Conservation (phyloP, 2,329 filamentous ascomycete species). For the Cercospora brassicicola region DNA sequence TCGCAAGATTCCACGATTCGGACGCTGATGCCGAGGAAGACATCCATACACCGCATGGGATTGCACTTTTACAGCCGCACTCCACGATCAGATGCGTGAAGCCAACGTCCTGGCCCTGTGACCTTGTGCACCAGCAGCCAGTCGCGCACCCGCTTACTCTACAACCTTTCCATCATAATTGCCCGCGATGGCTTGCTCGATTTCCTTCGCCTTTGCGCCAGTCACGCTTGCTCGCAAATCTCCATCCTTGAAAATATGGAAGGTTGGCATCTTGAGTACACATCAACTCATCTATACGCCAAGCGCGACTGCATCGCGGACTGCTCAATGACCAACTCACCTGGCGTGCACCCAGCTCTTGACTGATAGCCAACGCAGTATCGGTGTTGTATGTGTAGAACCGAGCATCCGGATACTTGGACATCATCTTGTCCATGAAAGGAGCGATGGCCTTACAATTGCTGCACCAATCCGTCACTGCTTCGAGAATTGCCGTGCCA, state of each 20-base stretch:
- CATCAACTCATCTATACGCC: neutral
- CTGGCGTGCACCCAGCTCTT: constrained; percentile 35
- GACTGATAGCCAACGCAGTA: constrained; percentile 34
- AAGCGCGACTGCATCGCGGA: neutral
- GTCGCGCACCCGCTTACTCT: constrained; percentile 11
- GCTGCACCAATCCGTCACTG: constrained; percentile 34
- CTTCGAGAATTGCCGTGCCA: constrained; percentile 36
- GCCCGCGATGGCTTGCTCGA: constrained; percentile 34
- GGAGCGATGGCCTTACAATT: constrained; percentile 39
- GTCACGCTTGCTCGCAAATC: constrained; percentile 35
- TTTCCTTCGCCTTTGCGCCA: constrained; percentile 34
- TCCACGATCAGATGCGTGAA: neutral
- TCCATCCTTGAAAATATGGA: constrained; percentile 39
- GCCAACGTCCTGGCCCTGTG: neutral
- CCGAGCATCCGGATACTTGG: constrained; percentile 36
- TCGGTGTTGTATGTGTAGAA: constrained; percentile 39
- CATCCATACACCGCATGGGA: neutral
- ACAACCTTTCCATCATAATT: constrained; percentile 35
- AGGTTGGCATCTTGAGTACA: constrained; percentile 34
- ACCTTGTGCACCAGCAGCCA: neutral
- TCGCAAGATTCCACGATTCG: neutral
- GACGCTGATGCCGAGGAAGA: neutral
- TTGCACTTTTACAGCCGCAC: neutral
- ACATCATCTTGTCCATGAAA: constrained; percentile 35
- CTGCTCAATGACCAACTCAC: neutral